phyloP scores from a whole-genome alignment of 1,139 yeast genomes.

The Wickerhamiella pararugosa region DNA sequence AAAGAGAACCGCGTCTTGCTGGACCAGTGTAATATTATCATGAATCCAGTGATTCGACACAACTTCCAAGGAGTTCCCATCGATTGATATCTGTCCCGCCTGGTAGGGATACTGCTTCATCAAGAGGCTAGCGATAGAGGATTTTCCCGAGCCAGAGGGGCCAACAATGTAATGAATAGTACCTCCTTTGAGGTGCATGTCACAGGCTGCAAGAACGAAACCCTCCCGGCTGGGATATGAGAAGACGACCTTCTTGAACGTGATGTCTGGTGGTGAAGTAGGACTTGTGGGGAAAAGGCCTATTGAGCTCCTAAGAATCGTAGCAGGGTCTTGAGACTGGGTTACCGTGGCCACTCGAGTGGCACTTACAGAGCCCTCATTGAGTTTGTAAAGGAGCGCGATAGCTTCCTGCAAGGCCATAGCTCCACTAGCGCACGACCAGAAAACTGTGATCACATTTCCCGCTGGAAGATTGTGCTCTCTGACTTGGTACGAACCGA shows the following conservation, averaged over 20 bases:
- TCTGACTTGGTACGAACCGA: conserved; percentile 54
- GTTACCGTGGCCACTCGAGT: conserved; percentile 8
- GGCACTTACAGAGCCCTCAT: conserved; percentile 15
- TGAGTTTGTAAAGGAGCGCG: conserved; percentile 29
- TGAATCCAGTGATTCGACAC: conserved; percentile 40
- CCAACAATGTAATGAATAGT: conserved; percentile 57
- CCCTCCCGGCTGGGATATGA: conserved; percentile 44
- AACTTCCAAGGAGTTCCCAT: conserved; percentile 33
- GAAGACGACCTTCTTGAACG: conserved; percentile 37
- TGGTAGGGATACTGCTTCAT: conserved; percentile 39
- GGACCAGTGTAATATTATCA: conserved; percentile 53
- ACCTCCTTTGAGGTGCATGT: conserved; percentile 33
- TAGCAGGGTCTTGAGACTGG: conserved; percentile 5
- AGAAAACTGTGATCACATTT: conserved; percentile 66
- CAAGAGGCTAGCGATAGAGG: conserved; percentile 55
- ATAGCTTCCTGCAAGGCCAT: conserved; percentile 29
- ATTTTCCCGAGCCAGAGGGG: conserved; percentile 82
- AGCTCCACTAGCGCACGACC: conserved; percentile 62
- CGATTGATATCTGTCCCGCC: conserved; percentile 40
- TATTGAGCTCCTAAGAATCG: conserved; percentile 8
- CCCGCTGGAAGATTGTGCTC: conserved; percentile 38
- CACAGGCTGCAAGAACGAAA: conserved; percentile 32
- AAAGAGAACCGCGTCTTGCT: conserved; percentile 54
- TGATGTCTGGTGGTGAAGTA: conserved; percentile 21
- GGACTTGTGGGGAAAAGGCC: conserved; percentile 12